Evolutionary conservation across 306 rosid genomes (phyloP).

Genomic region (Vachellia collinsii): DNA sequence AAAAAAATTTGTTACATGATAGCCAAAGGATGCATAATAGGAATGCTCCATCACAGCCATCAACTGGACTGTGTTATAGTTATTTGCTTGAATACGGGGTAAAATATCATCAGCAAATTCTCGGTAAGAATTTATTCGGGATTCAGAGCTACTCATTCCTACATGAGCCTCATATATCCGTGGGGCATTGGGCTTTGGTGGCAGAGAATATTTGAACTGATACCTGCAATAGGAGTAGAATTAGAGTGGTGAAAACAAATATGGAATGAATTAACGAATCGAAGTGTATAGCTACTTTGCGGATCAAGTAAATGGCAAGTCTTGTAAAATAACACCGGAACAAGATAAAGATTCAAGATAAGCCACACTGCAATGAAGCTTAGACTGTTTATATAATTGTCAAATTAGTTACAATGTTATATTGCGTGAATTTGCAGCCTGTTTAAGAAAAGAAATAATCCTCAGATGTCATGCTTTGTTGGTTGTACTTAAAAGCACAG

Average conservation of each 20-base stretch:
- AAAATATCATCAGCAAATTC: conserved; percentile 88
- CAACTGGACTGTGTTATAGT: conserved; percentile 93
- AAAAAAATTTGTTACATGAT: conserved; percentile 89
- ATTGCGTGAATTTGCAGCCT: conserved; percentile 21
- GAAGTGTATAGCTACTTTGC: not conserved
- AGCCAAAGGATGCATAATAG: conserved; percentile 96
- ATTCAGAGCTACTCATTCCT: conserved; percentile 98
- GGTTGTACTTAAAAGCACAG: conserved; percentile 19
- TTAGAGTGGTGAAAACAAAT: conserved; percentile 16
- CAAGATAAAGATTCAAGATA: not conserved
- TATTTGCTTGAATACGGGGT: conserved; percentile 83
- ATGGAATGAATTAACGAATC: conserved; percentile 17
- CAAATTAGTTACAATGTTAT: conserved; percentile 16
- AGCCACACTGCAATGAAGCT: not conserved
- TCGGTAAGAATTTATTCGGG: conserved; percentile 76
- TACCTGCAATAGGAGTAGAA: conserved; percentile 53
- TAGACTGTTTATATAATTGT: conserved; percentile 12
- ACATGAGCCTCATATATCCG: conserved; percentile 96
- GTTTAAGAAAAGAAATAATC: conserved; percentile 33
- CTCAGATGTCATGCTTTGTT: conserved; percentile 26
- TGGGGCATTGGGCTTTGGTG: conserved; percentile 74
- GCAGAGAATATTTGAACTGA: conserved; percentile 76
- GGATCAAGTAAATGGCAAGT: conserved; percentile 21
- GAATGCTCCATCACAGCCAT: conserved; percentile 99
- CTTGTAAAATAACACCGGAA: conserved; percentile 10